These are phyloP conservation scores for Aspergillus homomorphus DNA, from an alignment of 495 filamentous ascomycete genomes.

Conservation along the genomic window DNA sequence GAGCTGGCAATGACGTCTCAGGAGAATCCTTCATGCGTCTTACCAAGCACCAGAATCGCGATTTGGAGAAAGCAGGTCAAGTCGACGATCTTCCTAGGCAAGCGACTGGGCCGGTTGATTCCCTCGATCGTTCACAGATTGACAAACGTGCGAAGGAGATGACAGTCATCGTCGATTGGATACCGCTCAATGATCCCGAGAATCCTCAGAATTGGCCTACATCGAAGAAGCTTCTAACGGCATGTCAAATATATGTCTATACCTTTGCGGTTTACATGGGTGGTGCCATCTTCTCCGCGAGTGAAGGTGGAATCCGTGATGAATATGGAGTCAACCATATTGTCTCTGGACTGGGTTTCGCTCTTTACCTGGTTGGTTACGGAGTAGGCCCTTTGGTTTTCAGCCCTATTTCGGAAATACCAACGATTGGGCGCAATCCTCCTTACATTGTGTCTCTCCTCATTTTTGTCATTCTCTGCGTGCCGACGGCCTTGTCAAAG, in stretches of 20 bases:
- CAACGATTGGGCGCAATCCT: conserved; percentile 43
- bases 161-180: no score
- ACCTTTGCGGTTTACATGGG: conserved; percentile 5
- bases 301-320: background rate
- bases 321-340: conserved; percentile 1
- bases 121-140: no score
- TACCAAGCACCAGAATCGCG: no score
- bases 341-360: background rate
- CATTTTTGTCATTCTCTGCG: conserved; percentile 43
- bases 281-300: background rate
- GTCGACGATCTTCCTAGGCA: no score
- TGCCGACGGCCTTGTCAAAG: conserved; percentile 36
- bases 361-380: conserved; percentile 7
- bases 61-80: no score
- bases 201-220: conserved; percentile 11
- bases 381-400: conserved; percentile 39
- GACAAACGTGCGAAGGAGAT: no score
- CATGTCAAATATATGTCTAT: conserved; percentile 5
- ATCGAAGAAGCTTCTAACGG: conserved; percentile 2
- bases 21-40: no score
- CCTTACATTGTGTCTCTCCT: conserved; percentile 44
- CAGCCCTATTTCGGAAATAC: conserved; percentile 46
- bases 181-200: conserved; percentile 9
- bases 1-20: no score
- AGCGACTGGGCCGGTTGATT: no score